A percentile compares a stretch with the other conserved stretches of the same genome.
Conservation (phyloP, 768 basidiomycete species). For the Clavaria fumosa region DNA sequence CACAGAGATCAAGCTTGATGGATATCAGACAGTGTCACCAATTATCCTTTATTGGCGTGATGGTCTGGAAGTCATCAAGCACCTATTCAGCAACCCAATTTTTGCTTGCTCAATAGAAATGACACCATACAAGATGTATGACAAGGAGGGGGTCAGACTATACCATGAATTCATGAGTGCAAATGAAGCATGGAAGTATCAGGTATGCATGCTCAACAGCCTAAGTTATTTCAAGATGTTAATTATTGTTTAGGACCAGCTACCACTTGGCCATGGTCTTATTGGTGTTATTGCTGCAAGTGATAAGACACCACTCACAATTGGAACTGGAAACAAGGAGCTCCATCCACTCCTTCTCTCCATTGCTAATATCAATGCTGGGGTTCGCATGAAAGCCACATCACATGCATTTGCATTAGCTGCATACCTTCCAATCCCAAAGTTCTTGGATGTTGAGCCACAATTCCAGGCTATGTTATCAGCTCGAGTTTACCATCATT, state of each 20-base stretch:
- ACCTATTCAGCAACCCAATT: constrained; percentile 14
- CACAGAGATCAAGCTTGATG: constrained; percentile 4
- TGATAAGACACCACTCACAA: constrained; percentile 21
- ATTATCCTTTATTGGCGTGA: constrained; percentile 15
- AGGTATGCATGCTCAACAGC: constrained; percentile 11
- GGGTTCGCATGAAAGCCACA: constrained; percentile 18
- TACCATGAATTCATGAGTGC: constrained; percentile 15
- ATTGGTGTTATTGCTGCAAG: constrained; percentile 17
- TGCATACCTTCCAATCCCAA: constrained; percentile 19
- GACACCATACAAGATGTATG: constrained; percentile 11
- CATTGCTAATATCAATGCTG: constrained; percentile 19
- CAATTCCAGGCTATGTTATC: constrained; percentile 16
- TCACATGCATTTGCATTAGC: constrained; percentile 16
- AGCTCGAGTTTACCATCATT: constrained; percentile 15
- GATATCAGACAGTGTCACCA: constrained; percentile 8
- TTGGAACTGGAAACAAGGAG: constrained; percentile 16
- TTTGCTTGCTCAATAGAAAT: constrained; percentile 13
- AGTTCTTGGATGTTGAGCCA: constrained; percentile 13
- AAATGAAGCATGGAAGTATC: constrained; percentile 15
- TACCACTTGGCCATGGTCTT: constrained; percentile 15
- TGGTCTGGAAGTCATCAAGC: constrained; percentile 14
- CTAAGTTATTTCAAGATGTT: background rate
- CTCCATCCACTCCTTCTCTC: constrained; percentile 20
- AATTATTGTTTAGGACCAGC: constrained; percentile 7
- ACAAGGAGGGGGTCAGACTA: constrained; percentile 5